Base-by-base conservation (phyloP, 2,329 filamentous ascomycete genomes). In the Fusarium solani-melongenae region DNA sequence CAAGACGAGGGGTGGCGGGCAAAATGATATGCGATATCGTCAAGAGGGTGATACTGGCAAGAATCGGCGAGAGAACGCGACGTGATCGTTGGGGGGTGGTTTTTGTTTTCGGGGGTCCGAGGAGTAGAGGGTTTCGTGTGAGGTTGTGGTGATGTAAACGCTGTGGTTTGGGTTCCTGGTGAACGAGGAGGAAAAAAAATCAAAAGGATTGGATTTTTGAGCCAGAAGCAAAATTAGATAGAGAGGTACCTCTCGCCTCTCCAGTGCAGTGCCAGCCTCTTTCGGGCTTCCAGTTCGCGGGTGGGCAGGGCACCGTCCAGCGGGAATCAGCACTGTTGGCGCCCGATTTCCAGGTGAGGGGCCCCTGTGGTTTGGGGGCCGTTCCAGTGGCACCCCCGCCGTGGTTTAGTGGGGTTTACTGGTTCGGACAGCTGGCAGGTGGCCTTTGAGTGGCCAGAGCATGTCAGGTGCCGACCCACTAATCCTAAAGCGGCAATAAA, bases 191-290 rank as follows among this genome's bases (percentile, higher is more conserved):
- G 73, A 73, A 78, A 82, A 82, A 81, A 78, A 80, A 79, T 78
- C 73, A 66, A 75, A 69, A 77, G 73, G 80, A 76, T 68, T 74
- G 73, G 80, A 76, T 68, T 74, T 78, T 80, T 78, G 72, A 72
- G 70, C 76, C 76, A 74, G 76, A 74, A 72, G 74, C 68, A 81
- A 81, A 80, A 77, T 79, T 80, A 79, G 77, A 81, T 74, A 74
- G 72, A 64, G 71, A 74, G 71, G 72, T 74, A 74, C 72, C 34
- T 66, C 31, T 66, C 36, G 66, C 27, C 53, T 56, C 69, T 56
- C 66, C 64, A 38, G 61, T 39, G 57, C 38, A 24, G 55, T 51
- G 63, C 65, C 61, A 67, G 67, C 59, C 63, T 49, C 24, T 31
- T 60, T 36, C 22, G 58, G 60, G 61, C 64, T 73, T 63, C 49